Evolutionary conservation across 148 eudicot species (phyloP).

Genomic region (Vaccinium corymbosum): DNA sequence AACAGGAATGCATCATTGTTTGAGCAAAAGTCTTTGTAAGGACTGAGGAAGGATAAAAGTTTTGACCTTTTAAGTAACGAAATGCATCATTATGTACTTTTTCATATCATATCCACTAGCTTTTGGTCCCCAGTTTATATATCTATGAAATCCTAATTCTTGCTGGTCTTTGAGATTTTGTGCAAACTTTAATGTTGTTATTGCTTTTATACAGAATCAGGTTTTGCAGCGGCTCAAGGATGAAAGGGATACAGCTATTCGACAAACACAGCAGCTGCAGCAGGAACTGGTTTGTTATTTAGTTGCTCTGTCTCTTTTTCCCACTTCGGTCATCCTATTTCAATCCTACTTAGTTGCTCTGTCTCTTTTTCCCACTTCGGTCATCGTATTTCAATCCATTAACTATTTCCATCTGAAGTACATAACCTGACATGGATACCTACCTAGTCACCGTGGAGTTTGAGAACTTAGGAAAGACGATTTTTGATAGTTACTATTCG

Average conservation of each 20-base stretch:
- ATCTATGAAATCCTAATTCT: not conserved
- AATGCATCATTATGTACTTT: not conserved
- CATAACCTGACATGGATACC: not conserved
- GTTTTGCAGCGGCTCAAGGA: constrained; percentile 52
- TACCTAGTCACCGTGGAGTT: not conserved
- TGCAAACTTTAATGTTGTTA: not conserved
- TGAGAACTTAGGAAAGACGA: not conserved
- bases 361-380: too few species aligned
- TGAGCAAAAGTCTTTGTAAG: not conserved
- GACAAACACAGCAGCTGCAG: constrained; percentile 63
- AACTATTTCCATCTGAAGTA: not conserved
- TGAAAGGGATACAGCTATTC: constrained; percentile 69
- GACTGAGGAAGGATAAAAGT: not conserved
- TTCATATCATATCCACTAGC: not conserved
- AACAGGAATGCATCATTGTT: not conserved
- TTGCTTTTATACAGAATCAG: constrained; percentile 33
- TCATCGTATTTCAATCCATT: not conserved
- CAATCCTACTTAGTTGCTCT: not conserved
- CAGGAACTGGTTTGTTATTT: constrained; percentile 55
- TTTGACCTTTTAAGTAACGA: not conserved
- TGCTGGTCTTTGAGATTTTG: not conserved
- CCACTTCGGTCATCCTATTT: not conserved
- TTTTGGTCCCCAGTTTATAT: constrained; percentile 1
- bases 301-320: too few species aligned
- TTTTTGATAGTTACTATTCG: not conserved